Evolutionary conservation across 176 grass and related monocot genomes (phyloP).

Genomic region (Luzula sylvatica): DNA sequence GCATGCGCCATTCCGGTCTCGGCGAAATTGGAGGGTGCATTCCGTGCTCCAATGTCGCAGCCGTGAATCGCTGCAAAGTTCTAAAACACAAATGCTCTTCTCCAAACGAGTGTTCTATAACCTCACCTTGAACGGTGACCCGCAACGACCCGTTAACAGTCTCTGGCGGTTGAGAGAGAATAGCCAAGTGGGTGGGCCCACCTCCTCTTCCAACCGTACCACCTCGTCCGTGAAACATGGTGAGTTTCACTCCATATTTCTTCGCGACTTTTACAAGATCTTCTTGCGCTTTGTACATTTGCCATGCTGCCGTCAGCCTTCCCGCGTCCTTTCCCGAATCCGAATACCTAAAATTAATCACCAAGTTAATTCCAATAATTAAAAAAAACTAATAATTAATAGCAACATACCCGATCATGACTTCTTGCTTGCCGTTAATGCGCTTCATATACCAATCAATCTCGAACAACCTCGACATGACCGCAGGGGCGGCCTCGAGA

Average conservation of each 20-base stretch:
- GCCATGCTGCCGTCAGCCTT: conserved; percentile 90
- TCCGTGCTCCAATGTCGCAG: conserved; percentile 93
- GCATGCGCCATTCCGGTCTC: conserved; percentile 73
- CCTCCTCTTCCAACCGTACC: conserved; percentile 95
- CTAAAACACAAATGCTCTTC: conserved; percentile 92
- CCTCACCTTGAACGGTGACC: conserved; percentile 92
- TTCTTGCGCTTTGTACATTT: conserved; percentile 97
- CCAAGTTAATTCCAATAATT: not conserved
- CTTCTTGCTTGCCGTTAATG: conserved; percentile 92
- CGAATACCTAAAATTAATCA: conserved; percentile 41
- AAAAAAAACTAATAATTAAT: not conserved
- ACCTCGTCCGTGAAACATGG: conserved; percentile 97
- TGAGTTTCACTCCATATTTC: conserved; percentile 85
- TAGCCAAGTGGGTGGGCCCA: conserved; percentile 90
- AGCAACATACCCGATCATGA: conserved; percentile 95
- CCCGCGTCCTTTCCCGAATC: conserved; percentile 98
- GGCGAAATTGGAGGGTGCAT: conserved; percentile 93
- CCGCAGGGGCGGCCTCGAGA: conserved; percentile 81
- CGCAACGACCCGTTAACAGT: conserved; percentile 84
- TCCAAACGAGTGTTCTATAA: conserved; percentile 86
- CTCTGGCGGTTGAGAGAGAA: conserved; percentile 89
- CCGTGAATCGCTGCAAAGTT: conserved; percentile 89
- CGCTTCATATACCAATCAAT: conserved; percentile 94
- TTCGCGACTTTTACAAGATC: conserved; percentile 95
- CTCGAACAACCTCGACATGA: conserved; percentile 72